A percentile compares a stretch with the other conserved stretches of the same genome.
Evolutionary conservation across 2,329 filamentous ascomycete genomes (phyloP).

Genomic region (Trichoderma polysporum): DNA sequence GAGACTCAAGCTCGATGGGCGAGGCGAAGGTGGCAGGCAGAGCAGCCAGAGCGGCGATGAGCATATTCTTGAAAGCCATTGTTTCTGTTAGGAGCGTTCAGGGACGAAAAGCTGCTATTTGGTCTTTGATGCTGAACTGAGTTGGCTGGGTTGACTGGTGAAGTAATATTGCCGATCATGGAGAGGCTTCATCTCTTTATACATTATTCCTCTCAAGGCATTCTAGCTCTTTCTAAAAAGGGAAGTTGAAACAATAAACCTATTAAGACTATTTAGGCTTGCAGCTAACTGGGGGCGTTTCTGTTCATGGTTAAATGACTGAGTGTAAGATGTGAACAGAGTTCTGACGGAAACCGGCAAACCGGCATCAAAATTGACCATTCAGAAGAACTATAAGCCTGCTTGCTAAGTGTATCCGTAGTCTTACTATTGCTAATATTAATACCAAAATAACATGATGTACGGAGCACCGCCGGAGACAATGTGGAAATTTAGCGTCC

Average conservation of each 20-base stretch:
- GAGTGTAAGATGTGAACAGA: neutral
- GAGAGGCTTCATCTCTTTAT: conserved; percentile 7
- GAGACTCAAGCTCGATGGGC: conserved; percentile 1
- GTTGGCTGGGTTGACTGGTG: neutral
- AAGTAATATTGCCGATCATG: neutral
- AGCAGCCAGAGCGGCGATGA: conserved; percentile 13
- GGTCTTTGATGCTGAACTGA: neutral
- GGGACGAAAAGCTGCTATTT: neutral
- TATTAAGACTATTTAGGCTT: neutral
- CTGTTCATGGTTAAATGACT: neutral
- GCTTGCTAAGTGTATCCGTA: neutral
- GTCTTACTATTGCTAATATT: neutral
- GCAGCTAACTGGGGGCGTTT: neutral
- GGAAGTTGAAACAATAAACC: neutral
- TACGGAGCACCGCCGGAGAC: neutral
- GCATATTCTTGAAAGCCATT: conserved; percentile 16
- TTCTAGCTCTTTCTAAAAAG: neutral
- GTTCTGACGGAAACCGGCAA: conserved; percentile 1
- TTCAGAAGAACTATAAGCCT: neutral
- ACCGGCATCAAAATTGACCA: neutral
- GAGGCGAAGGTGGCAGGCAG: conserved; percentile 5
- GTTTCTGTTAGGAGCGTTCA: neutral
- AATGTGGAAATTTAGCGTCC: neutral
- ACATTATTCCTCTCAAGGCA: neutral
- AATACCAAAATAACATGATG: neutral